Percentiles rank a stretch among this genome's conserved stretches.
These are phyloP conservation scores for Coemansia furcata DNA, from an alignment of 192 early-diverging fungal genomes.

Conservation along the genomic window DNA sequence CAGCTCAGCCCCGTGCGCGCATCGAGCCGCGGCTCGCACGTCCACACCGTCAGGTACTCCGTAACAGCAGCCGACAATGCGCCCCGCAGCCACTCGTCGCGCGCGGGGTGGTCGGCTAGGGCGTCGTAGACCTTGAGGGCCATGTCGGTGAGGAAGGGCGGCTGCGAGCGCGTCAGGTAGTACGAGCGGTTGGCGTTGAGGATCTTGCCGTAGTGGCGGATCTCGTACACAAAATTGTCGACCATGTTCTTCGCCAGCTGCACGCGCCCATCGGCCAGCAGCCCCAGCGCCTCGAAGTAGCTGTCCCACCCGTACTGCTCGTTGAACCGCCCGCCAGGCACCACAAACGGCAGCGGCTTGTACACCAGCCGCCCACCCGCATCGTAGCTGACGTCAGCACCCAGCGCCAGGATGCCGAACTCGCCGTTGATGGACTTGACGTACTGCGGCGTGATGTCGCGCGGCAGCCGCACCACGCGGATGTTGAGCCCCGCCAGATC, in stretches of 20 bases:
- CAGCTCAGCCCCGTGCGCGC: constrained; percentile 71
- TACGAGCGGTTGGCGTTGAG: constrained; percentile 98
- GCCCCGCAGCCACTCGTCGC: constrained; percentile 64
- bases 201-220: constrained; percentile 98
- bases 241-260: constrained; percentile 93
- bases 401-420: constrained; percentile 89
- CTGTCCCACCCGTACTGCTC: constrained; percentile 99
- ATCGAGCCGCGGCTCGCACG: constrained; percentile 76
- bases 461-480: constrained; percentile 77
- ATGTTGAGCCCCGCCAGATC: constrained; percentile 69
- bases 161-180: constrained; percentile 95
- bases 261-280: constrained; percentile 80
- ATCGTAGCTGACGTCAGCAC: constrained; percentile 52
- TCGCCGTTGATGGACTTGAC: constrained; percentile 87
- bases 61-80: constrained; percentile 76
- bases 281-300: constrained; percentile 90
- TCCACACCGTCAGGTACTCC: constrained; percentile 94
- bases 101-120: constrained; percentile 42
- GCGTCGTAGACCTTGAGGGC: constrained; percentile 71
- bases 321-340: constrained; percentile 98
- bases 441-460: constrained; percentile 83
- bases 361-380: constrained; percentile 54
- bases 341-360: constrained; percentile 88
- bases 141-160: constrained; percentile 99
- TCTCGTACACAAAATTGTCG: constrained; percentile 96